phyloP scores from a whole-genome alignment of 2,329 filamentous ascomycete genomes.

The Xylaria sp. region DNA sequence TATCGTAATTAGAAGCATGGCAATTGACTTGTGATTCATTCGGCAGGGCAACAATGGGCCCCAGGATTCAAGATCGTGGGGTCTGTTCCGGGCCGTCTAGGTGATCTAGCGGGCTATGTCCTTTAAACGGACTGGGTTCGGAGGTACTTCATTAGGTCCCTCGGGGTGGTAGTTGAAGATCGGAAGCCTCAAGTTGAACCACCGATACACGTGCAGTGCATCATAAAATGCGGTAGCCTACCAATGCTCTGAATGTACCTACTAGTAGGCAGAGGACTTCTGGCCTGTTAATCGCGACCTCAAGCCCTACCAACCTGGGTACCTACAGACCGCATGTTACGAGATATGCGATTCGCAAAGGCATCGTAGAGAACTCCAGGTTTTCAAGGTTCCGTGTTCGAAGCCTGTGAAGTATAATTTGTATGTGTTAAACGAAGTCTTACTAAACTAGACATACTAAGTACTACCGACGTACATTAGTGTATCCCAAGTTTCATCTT shows the following conservation, averaged over 20 bases:
- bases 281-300: neutral
- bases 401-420: no score
- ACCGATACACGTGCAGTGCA: neutral
- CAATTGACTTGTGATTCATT: neutral
- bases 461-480: neutral
- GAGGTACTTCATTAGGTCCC: neutral
- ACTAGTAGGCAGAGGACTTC: neutral
- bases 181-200: neutral
- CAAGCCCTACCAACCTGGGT: neutral
- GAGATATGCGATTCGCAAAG: neutral
- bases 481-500: neutral
- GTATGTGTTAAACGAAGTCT: no score
- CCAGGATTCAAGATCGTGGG: conserved; percentile 15
- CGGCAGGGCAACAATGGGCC: neutral
- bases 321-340: conserved; percentile 11
- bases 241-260: neutral
- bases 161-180: neutral
- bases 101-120: neutral
- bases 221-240: neutral
- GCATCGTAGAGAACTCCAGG: neutral
- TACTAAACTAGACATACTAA: no score
- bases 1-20: neutral
- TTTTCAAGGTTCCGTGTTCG: neutral
- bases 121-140: neutral
- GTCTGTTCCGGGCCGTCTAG: neutral